Base-by-base conservation (phyloP, 768 basidiomycete genomes). In the Leucosporidium creatinivorum region DNA sequence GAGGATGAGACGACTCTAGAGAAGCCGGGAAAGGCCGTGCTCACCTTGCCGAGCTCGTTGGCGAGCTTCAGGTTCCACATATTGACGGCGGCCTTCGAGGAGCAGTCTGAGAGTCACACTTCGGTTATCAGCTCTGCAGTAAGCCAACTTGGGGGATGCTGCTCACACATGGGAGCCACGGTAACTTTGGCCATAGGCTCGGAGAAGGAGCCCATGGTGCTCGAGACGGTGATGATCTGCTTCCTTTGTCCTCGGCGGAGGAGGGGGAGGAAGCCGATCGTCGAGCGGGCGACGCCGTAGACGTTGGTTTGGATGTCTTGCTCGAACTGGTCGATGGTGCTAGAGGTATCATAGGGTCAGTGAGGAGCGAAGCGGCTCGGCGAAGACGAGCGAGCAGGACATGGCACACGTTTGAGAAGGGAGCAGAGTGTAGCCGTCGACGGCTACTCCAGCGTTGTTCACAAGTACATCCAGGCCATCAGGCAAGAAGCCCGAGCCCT, bases 251-350 rank as follows among this genome's bases (percentile, higher is more conserved):
- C 68, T 36, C 58, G 25, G 12, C 58, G 51, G 50, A 82, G 73
- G 26, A 82, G 75, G 17, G 81, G 81, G 10, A 82, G 76, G 76
- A 82, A 80, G 6, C 73, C 73, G 72, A 80, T 79, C 66, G 75
- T 79, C 17, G 79, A 77, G 68, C 76, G 74, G 21, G 80, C 74
- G 25, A 77, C 74, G 33, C 79, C 80, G 58, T 79, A 52, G 54
- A 79, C 77, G 73, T 82, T 82, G 36, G 75, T 73, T 4, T 33
- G 19, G 28, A 61, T 48, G 48, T 50, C 28, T 12, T 17, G 26
- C 12, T 61, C 26, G 49, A 61, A 30, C 2, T 51, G 7, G 25
- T 28, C 9, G 9, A 33, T 31, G 28, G 31, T 31, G 28, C 60
- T 50, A 13, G 9, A 13, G 9, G 31, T 18, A 0, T 4, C 9